Conservation (phyloP, 1,284 basidiomycete species). For the Melampsora occidentalis region DNA sequence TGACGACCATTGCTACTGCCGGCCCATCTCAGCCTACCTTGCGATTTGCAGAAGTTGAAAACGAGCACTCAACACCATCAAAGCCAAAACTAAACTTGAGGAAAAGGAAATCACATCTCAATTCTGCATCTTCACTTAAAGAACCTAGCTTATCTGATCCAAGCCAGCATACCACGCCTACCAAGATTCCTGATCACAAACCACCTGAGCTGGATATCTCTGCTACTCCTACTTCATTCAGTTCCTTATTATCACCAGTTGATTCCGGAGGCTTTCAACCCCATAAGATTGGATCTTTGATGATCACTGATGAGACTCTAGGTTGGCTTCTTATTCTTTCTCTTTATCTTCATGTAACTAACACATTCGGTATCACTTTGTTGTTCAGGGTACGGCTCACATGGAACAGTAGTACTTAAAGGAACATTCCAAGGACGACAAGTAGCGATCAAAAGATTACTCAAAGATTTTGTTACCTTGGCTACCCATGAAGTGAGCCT, state of each 20-base stretch:
- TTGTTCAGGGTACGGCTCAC: conserved; percentile 81
- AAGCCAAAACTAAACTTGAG: conserved; percentile 16
- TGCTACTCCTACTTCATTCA: not conserved
- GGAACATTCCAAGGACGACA: conserved; percentile 92
- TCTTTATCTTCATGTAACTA: not conserved
- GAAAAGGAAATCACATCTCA: not conserved
- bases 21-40: not conserved
- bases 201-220: too few relatives aligned
- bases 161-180: not conserved
- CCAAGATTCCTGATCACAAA: too few relatives aligned
- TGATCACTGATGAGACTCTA: conserved; percentile 49
- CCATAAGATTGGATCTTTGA: conserved; percentile 45
- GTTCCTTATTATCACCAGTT: not conserved
- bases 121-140: not conserved
- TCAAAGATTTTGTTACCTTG: conserved; percentile 91
- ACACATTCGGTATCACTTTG: conserved; percentile 2
- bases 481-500: conserved; percentile 91
- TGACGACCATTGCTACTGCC: not conserved
- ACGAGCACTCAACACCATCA: conserved; percentile 10
- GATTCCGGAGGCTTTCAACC: conserved; percentile 19
- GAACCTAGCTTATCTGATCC: not conserved
- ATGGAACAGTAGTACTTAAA: conserved; percentile 90
- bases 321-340: conserved; percentile 45
- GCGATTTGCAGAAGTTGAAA: not conserved
- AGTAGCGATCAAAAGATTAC: conserved; percentile 91